Conservation (phyloP, 306 rosid genomes). For the Erythrophleum fordii region DNA sequence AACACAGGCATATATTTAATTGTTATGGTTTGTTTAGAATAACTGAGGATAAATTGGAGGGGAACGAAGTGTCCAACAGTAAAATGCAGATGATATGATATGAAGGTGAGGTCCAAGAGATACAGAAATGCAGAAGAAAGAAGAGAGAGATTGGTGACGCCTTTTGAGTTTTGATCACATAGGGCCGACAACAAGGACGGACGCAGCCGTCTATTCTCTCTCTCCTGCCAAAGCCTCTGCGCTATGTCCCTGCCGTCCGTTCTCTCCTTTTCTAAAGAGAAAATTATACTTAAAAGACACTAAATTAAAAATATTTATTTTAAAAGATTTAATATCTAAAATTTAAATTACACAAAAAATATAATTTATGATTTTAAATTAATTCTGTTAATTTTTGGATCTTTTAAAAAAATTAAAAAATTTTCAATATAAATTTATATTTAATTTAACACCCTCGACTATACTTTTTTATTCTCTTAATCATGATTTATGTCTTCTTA, state of each 20-base stretch:
- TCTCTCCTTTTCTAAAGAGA: neutral
- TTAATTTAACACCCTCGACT: no score
- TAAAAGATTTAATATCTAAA: no score
- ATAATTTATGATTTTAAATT: no score
- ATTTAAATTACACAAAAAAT: no score
- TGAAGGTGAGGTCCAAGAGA: neutral
- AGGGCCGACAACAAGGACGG: conserved; percentile 76
- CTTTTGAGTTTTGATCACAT: conserved; percentile 42
- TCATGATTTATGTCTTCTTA: neutral
- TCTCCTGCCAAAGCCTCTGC: conserved; percentile 62
- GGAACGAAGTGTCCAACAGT: neutral
- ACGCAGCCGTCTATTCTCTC: conserved; percentile 62
- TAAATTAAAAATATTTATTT: no score
- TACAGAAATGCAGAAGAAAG: neutral
- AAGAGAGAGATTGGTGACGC: neutral
- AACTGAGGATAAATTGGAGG: neutral
- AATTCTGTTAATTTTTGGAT: no score
- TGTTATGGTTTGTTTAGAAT: neutral
- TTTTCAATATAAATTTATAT: no score
- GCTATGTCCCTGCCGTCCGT: conserved; percentile 35
- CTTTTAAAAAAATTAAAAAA: no score
- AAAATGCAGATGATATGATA: neutral
- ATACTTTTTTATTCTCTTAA: no score
- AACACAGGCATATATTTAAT: neutral
- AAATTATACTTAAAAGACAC: no score